Evolutionary conservation across 2,329 filamentous ascomycete genomes (phyloP).

Genomic region (Mycocentrospora acerina): DNA sequence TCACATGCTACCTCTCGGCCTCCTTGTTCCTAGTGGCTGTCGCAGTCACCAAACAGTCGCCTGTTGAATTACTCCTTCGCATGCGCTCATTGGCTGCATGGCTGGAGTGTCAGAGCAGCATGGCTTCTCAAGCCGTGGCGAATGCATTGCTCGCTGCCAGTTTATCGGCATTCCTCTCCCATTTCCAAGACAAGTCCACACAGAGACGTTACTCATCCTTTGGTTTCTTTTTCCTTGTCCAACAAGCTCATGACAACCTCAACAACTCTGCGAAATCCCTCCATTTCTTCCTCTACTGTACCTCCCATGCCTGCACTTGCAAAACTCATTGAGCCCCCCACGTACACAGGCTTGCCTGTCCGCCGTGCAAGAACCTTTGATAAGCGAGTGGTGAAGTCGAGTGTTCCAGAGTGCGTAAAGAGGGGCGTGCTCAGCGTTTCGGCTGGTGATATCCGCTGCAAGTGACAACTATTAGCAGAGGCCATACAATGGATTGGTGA

Average conservation of each 20-base stretch:
- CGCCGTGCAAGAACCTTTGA: conserved; percentile 80
- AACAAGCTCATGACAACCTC: conserved; percentile 65
- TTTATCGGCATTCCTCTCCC: too few species aligned
- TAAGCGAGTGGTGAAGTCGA: conserved; percentile 84
- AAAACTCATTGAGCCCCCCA: conserved; percentile 84
- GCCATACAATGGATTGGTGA: not conserved
- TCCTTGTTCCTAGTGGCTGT: too few species aligned
- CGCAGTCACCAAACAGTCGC: too few species aligned
- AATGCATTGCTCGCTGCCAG: too few species aligned
- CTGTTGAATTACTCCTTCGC: too few species aligned
- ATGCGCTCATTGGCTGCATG: too few species aligned
- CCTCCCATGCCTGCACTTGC: conserved; percentile 72
- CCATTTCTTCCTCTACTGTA: conserved; percentile 91
- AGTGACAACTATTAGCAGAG: conserved; percentile 9
- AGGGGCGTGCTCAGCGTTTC: conserved; percentile 77
- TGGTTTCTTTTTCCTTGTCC: conserved; percentile 8
- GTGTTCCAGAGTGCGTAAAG: conserved; percentile 70
- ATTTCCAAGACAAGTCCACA: too few species aligned
- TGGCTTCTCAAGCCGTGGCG: too few species aligned
- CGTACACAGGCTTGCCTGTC: conserved; percentile 76
- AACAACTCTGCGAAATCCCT: conserved; percentile 75
- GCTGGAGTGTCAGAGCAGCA: too few species aligned
- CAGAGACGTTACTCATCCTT: not conserved
- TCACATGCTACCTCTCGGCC: too few species aligned
- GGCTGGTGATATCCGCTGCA: conserved; percentile 46